Evolutionary conservation across 2,329 filamentous ascomycete genomes (phyloP).

Genomic region (Cercospora sp.): DNA sequence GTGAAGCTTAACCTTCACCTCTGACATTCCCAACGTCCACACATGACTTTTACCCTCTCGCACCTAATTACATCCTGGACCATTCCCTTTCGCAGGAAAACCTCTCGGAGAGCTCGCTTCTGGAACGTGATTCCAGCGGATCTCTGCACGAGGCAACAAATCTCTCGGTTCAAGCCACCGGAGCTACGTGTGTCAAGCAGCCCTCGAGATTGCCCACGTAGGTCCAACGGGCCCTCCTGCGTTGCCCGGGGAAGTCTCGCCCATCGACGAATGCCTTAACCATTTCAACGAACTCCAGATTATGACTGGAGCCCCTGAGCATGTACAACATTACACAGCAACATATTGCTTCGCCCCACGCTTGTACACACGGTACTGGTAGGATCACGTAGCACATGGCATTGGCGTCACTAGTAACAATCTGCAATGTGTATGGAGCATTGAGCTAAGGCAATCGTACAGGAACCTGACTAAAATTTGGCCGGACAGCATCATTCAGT

Average conservation of each 20-base stretch:
- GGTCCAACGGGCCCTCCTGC: no score
- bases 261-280: background rate
- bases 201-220: no score
- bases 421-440: background rate
- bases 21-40: background rate
- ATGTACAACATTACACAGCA: background rate
- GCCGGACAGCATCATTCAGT: background rate
- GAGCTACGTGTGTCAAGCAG: no score
- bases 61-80: background rate
- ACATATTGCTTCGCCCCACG: background rate
- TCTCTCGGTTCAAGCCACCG: background rate
- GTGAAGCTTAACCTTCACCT: background rate
- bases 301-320: background rate
- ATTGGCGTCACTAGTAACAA: background rate
- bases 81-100: background rate
- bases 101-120: background rate
- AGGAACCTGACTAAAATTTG: background rate
- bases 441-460: background rate
- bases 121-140: background rate
- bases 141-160: background rate
- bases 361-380: background rate
- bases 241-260: background rate
- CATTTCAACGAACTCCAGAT: background rate
- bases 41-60: background rate
- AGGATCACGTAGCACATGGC: background rate